Conservation (phyloP, 805 yeast species). For the Lipomyces yamadae region DNA sequence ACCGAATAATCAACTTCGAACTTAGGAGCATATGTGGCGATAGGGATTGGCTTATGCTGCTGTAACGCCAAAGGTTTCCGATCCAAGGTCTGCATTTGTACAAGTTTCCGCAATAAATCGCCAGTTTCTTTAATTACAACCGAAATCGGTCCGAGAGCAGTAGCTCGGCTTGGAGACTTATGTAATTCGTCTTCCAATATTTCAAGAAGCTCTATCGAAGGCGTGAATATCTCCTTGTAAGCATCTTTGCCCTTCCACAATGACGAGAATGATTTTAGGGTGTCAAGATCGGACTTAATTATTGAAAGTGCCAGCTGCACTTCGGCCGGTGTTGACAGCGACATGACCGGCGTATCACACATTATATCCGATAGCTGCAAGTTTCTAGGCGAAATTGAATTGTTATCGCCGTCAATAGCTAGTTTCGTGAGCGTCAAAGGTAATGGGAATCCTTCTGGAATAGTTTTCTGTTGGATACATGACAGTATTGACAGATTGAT, state of each 20-base stretch:
- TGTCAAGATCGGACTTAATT: constrained; percentile 24
- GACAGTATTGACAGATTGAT: constrained; percentile 49
- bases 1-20: constrained; percentile 97
- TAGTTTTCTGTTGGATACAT: constrained; percentile 2
- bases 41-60: constrained; percentile 79
- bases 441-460: constrained; percentile 28
- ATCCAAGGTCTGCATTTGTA: constrained; percentile 44
- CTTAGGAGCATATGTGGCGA: constrained; percentile 84
- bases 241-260: constrained; percentile 44
- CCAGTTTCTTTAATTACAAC: constrained; percentile 11
- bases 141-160: constrained; percentile 1
- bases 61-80: constrained; percentile 80
- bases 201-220: constrained; percentile 31
- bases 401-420: constrained; percentile 14
- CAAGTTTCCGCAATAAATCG: constrained; percentile 52
- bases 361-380: constrained; percentile 28
- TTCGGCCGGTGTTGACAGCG: constrained; percentile 25
- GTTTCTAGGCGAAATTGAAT: constrained; percentile 8
- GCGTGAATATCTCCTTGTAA: constrained; percentile 42
- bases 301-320: constrained; percentile 29
- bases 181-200: constrained; percentile 12
- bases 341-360: constrained; percentile 19
- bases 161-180: constrained; percentile 15
- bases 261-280: constrained; percentile 35
- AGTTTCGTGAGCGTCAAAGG: constrained; percentile 11